Evolutionary conservation across 768 basidiomycete species (phyloP).

Genomic region (Austroboletus eburneus): DNA sequence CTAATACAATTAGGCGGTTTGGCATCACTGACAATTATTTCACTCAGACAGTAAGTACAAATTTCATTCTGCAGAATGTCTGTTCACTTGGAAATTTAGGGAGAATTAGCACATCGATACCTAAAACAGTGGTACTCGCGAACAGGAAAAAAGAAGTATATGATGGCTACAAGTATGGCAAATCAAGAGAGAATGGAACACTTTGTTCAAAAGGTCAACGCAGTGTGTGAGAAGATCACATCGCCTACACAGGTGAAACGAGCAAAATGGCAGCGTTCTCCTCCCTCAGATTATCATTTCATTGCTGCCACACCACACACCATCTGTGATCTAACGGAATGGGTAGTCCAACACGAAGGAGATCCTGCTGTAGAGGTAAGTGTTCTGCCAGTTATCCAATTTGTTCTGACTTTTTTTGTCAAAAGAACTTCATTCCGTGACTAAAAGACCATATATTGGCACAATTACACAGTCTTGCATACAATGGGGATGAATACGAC

Average conservation of each 20-base stretch:
- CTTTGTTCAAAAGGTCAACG: constrained; percentile 13
- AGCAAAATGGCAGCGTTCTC: too few species aligned
- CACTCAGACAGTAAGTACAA: too few species aligned
- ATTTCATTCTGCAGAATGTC: too few species aligned
- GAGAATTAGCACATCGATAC: constrained; percentile 32
- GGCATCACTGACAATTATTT: neutral
- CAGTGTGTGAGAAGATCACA: neutral
- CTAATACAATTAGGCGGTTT: neutral
- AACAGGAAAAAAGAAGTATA: constrained; percentile 33
- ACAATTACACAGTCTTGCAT: neutral
- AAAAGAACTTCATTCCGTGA: neutral
- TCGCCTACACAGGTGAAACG: too few species aligned
- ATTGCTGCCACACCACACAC: too few species aligned
- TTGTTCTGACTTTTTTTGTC: too few species aligned
- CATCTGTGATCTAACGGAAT: too few species aligned
- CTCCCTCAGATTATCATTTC: too few species aligned
- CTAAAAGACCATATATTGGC: neutral
- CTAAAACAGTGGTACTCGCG: constrained; percentile 31
- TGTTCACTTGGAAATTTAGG: neutral
- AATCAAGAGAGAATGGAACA: constrained; percentile 17
- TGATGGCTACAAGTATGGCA: constrained; percentile 25
- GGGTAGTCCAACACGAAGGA: too few species aligned
- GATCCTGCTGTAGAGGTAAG: too few species aligned
- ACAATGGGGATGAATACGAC: constrained; percentile 22
- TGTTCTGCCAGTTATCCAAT: too few species aligned